phyloP scores from a whole-genome alignment of 2,329 filamentous ascomycete genomes.

The Arthrobotrys sphaeroides region DNA sequence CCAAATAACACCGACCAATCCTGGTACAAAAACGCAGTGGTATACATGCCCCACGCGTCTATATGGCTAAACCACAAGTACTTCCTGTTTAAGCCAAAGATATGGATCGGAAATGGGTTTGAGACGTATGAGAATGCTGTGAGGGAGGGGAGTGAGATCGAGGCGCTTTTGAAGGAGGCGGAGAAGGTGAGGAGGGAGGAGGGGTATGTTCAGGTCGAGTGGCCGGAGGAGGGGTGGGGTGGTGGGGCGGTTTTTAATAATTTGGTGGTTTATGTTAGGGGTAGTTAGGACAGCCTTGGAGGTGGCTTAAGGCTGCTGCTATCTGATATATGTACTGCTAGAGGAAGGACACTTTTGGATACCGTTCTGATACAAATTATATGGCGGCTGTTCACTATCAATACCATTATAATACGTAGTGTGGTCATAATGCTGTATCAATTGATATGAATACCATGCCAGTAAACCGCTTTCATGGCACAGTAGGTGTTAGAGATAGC shows the following conservation, averaged over 20 bases:
- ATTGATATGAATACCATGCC: no score
- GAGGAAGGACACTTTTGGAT: no score
- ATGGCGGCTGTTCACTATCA: no score
- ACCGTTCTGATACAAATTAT: no score
- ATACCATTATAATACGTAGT: no score
- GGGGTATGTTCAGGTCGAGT: conserved; percentile 25
- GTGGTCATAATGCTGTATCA: no score
- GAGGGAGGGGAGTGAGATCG: not conserved
- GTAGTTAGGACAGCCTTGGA: not conserved
- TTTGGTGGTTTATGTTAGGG: conserved; percentile 42
- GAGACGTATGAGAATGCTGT: conserved; percentile 30
- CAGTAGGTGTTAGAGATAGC: no score
- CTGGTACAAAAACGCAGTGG: conserved; percentile 33
- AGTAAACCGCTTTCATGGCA: no score
- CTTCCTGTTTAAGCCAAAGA: conserved; percentile 22
- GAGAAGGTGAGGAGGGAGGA: conserved; percentile 4
- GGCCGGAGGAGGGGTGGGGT: conserved; percentile 46
- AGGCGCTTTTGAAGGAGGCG: conserved; percentile 11
- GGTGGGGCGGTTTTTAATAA: conserved; percentile 46
- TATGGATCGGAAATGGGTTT: conserved; percentile 48
- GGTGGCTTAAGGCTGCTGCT: no score
- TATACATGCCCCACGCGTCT: conserved; percentile 50
- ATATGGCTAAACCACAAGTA: conserved; percentile 51
- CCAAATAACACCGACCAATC: not conserved
- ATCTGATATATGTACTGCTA: no score